A percentile compares a stretch with the other conserved stretches of the same genome.
Evolutionary conservation across 306 rosid species (phyloP).

Genomic region (Cucumis hystrix): DNA sequence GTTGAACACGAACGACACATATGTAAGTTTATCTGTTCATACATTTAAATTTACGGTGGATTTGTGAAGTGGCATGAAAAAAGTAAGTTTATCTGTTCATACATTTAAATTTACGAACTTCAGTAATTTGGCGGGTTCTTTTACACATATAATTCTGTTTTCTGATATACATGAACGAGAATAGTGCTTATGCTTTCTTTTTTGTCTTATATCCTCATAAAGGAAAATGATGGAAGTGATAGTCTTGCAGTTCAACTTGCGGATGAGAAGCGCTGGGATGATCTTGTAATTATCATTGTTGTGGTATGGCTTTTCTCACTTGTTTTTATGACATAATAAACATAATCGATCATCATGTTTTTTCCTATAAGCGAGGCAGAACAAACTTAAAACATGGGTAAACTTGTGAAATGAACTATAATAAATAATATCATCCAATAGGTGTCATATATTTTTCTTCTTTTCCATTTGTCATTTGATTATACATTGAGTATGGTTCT

Average conservation of each 20-base stretch:
- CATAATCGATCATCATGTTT: neutral
- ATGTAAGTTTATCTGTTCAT: too few species aligned
- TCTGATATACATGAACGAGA: neutral
- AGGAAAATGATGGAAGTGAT: slow-evolving; percentile 86
- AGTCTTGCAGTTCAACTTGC: slow-evolving; percentile 90
- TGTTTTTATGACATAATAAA: neutral
- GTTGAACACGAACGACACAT: too few species aligned
- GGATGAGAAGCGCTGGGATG: slow-evolving; percentile 96
- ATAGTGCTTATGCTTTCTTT: neutral
- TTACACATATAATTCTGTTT: neutral
- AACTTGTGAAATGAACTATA: neutral
- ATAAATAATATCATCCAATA: neutral
- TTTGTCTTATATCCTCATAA: slow-evolving; percentile 13
- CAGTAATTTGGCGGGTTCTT: neutral
- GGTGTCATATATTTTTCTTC: too few species aligned
- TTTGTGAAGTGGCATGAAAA: slow-evolving; percentile 98
- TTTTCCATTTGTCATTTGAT: too few species aligned
- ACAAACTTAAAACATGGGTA: neutral
- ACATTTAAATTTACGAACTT: neutral
- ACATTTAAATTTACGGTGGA: too few species aligned
- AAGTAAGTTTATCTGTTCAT: slow-evolving; percentile 32
- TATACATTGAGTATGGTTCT: too few species aligned
- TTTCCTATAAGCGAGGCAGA: too few species aligned
- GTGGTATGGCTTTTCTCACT: slow-evolving; percentile 43
- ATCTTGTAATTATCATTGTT: slow-evolving; percentile 78